Conservation (phyloP, 2,329 filamentous ascomycete species). For the Fonsecaea nubica region DNA sequence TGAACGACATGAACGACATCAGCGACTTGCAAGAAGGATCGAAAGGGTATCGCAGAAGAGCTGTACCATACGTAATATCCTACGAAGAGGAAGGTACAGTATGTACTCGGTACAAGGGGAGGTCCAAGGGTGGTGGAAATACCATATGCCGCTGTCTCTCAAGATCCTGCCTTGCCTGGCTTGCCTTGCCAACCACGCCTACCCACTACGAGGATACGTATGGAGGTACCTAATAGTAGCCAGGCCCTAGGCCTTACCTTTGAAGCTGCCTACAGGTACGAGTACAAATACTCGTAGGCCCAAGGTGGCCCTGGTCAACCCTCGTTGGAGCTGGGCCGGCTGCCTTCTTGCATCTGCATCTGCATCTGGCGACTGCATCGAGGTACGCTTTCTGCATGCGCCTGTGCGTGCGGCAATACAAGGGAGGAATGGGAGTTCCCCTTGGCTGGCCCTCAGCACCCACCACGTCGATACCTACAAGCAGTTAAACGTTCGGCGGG, state of each 20-base stretch:
- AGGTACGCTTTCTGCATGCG: not conserved
- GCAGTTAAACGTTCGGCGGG: constrained; percentile 20
- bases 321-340: not conserved
- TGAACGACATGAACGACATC: not conserved
- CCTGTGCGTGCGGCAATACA: not conserved
- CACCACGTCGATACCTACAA: not conserved
- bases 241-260: not conserved
- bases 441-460: not conserved
- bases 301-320: not conserved
- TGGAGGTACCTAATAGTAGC: not conserved
- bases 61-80: not conserved
- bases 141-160: not conserved
- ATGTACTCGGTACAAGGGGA: not conserved
- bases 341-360: constrained; percentile 1
- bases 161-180: too few species aligned
- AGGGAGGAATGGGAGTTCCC: not conserved
- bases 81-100: not conserved
- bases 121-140: not conserved
- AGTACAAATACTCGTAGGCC: too few species aligned
- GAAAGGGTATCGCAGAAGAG: not conserved
- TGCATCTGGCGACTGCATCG: constrained; percentile 4
- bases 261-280: too few species aligned
- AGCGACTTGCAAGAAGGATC: not conserved
- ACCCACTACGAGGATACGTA: too few species aligned
- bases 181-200: not conserved